These are phyloP conservation scores for Hypomyces rosellus DNA, from an alignment of 2,329 filamentous ascomycete genomes.

Conservation along the genomic window DNA sequence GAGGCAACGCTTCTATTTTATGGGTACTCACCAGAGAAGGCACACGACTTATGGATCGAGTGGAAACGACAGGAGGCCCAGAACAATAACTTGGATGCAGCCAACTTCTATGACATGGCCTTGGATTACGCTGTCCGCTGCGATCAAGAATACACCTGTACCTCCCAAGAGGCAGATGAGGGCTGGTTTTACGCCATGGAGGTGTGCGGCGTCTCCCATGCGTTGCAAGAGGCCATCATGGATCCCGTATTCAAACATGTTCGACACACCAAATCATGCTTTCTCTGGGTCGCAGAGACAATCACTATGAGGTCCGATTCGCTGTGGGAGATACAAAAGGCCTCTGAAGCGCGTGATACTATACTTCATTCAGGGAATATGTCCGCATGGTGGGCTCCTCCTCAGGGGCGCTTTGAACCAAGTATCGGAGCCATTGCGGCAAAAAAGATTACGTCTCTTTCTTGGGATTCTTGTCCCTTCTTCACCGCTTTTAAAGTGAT, in stretches of 20 bases:
- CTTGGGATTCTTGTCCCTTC: not conserved
- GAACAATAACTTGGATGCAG: not conserved
- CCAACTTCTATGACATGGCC: not conserved
- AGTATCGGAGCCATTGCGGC: no score
- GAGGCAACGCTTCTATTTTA: not conserved
- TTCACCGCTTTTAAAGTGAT: not conserved
- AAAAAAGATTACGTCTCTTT: not conserved
- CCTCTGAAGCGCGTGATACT: not conserved
- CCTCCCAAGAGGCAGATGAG: not conserved
- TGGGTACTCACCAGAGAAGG: not conserved
- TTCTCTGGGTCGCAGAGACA: not conserved
- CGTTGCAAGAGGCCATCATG: not conserved
- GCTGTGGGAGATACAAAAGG: not conserved
- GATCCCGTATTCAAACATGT: not conserved
- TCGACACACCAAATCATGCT: not conserved
- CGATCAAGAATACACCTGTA: not conserved
- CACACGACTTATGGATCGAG: not conserved
- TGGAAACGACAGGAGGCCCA: not conserved
- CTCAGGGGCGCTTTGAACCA: no score
- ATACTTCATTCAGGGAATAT: not conserved
- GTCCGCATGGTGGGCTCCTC: no score
- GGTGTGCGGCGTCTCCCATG: not conserved
- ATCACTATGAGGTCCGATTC: not conserved
- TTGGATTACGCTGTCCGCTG: not conserved
- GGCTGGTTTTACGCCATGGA: not conserved